Base-by-base conservation (phyloP, 2,329 filamentous ascomycete genomes). In the Xylaria sp. region DNA sequence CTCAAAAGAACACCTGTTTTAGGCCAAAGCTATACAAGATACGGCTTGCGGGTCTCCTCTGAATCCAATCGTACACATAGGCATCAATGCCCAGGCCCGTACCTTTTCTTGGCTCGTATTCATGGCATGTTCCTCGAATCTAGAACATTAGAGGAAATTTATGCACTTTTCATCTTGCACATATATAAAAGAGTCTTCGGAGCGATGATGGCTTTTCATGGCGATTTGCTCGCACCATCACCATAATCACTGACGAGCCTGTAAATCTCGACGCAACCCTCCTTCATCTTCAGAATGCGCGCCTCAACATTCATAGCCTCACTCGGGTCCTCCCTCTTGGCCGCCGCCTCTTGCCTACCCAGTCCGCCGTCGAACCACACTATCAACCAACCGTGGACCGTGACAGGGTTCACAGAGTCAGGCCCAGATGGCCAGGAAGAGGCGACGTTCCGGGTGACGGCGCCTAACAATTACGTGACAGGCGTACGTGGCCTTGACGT, bases 341-440 rank as follows among this genome's bases (percentile, higher is more conserved):
- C 55, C 28, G 32, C 12, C 48, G 66, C 61, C 37, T 64, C 66
- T 50, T 56, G 55, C 55, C 48, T 68, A 44, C 66, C 56, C 32
- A 56, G 50, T 23, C 50, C 60, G 44, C 61, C 55, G 50, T 37
- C 48, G 10, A 55, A 52, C 54, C 7, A n/a, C 13, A 54, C 56
- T 18, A 69, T 65, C 57, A 69, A 69, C 57, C 32, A 65, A 20
- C 66, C 66, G 37, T 69, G 66, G 66, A 69, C 66, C 50, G 66
- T 69, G 62, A 57, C 66, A 32, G 50, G 15, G 9, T 69, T 9
- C 44, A 69, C 62, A n/a, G 62, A 12, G 8, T 65, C 66, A 46
- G 66, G 66, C 28, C 63, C 66, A 51, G 56, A 62, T 61, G 66
- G 66, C 13, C 56, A 65, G 46, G 62, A 69, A 58, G 20, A 39